Evolutionary conservation across 2,329 filamentous ascomycete species (phyloP), one percentile per base, ranked within the genome.

Genomic region (Beauveria caledonica): DNA sequence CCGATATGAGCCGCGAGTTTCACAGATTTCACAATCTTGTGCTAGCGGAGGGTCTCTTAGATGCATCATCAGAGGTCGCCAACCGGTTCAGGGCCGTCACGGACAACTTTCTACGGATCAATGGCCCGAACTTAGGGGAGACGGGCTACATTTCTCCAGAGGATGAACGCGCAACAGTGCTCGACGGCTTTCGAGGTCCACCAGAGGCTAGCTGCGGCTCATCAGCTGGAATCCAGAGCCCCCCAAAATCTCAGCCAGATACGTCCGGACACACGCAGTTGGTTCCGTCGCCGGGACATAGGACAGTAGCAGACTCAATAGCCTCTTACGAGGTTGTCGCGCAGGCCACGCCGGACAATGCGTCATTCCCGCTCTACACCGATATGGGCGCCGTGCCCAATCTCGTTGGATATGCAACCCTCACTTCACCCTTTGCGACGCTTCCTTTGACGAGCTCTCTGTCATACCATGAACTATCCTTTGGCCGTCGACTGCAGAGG

Each of bases 1-100:
- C 88, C 60, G 83, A 88, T 66, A 90, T 95, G 86, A 87, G 84
- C 73, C 84, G 80, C 56, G 82, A 85, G 0, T 92, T 95, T 66
- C 76, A 85, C 65, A 78, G 77, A 36, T 81, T 93, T 25, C 84
- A 88, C 63, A 83, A 89, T 64, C 81, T 81, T 44, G 80, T 84
- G 2, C 68, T 85, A 23, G 72, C 76, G 36, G 79, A 82, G 60
- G 83, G 85, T n/a, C 68, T 88, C 21, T 72, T 87, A 8, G 77
- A 83, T 39, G 70, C 78, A 39, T 77, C 81, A 8, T 81, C 86
- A 0, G 78, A 81, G 17, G 77, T 89, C 44, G 80, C 79, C 3
- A 75, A 77, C 29, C 80, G 84, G 55, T 75, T 91, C 13, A 80
- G 80, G 52, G 72, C 75, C 5, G 79, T 83, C 13, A 84, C 80